These are phyloP conservation scores for Urtica urens DNA, from an alignment of 306 rosid genomes.

Conservation along the genomic window DNA sequence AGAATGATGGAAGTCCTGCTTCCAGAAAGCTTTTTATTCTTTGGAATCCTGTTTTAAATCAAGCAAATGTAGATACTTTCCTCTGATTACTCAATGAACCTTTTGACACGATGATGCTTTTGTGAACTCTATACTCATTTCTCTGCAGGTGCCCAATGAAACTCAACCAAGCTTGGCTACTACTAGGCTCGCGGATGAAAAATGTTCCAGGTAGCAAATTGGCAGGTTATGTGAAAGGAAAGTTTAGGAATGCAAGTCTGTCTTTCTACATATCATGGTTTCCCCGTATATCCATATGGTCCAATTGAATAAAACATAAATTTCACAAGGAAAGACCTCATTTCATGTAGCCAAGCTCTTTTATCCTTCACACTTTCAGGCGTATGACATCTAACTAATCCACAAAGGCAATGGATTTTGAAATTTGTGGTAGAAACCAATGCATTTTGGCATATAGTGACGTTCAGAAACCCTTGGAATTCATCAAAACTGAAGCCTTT, in stretches of 20 bases:
- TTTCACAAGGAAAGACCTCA: too few species aligned
- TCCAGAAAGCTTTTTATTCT: constrained; percentile 74
- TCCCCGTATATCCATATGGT: background rate
- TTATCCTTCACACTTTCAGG: too few species aligned
- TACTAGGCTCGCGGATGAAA: constrained; percentile 28
- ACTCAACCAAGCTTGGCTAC: constrained; percentile 11
- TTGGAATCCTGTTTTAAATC: constrained; percentile 58
- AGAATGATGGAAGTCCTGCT: constrained; percentile 93
- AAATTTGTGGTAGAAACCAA: too few species aligned
- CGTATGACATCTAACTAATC: too few species aligned
- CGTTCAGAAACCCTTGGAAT: too few species aligned
- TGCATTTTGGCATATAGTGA: too few species aligned
- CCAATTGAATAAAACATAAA: too few species aligned
- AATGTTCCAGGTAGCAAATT: constrained; percentile 50
- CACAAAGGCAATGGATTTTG: too few species aligned
- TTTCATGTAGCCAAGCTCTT: too few species aligned
- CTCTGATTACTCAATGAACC: background rate
- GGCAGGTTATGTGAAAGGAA: background rate
- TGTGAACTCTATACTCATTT: background rate
- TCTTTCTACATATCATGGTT: background rate
- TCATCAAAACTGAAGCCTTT: too few species aligned
- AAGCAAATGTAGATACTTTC: constrained; percentile 32
- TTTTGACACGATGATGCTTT: background rate
- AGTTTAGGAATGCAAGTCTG: too few species aligned
- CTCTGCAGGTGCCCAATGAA: constrained; percentile 30